Evolutionary conservation across 1,139 yeast species (phyloP).

Genomic region (Candida tropicalis): DNA sequence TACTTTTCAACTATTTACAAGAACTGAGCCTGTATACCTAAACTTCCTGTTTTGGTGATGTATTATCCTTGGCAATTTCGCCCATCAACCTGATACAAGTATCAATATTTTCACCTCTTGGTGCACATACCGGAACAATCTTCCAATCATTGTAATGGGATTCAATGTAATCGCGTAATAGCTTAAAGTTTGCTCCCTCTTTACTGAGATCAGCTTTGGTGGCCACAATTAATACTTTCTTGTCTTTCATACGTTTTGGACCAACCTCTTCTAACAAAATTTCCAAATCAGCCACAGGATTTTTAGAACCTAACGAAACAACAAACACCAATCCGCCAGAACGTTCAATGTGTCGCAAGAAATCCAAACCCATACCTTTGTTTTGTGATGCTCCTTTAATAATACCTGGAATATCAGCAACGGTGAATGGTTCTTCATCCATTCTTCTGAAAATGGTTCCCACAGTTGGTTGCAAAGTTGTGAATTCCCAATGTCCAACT

Average conservation of each 20-base stretch:
- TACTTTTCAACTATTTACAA: not conserved
- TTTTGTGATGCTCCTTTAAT: conserved; percentile 83
- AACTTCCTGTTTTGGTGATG: not conserved
- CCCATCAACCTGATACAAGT: conserved; percentile 72
- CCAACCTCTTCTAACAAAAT: conserved; percentile 74
- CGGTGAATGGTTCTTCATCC: conserved; percentile 78
- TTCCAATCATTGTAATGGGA: conserved; percentile 54
- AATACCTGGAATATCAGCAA: conserved; percentile 97
- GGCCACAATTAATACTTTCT: conserved; percentile 75
- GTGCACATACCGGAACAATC: conserved; percentile 83
- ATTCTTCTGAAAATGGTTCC: conserved; percentile 79
- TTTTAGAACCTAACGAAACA: conserved; percentile 63
- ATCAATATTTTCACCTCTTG: conserved; percentile 70
- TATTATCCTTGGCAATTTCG: conserved; percentile 32
- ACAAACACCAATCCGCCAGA: conserved; percentile 90
- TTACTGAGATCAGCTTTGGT: conserved; percentile 84
- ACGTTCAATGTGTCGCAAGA: conserved; percentile 87
- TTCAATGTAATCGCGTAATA: conserved; percentile 46
- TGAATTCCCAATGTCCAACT: conserved; percentile 97
- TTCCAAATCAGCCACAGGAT: conserved; percentile 67
- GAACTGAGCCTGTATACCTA: not conserved
- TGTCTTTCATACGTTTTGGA: conserved; percentile 53
- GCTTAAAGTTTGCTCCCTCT: conserved; percentile 45
- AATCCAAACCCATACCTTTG: conserved; percentile 92
- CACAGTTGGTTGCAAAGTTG: conserved; percentile 88